These are phyloP conservation scores for Phytopythium montanum DNA, from an alignment of 352 stramenopile species.

Conservation along the genomic window DNA sequence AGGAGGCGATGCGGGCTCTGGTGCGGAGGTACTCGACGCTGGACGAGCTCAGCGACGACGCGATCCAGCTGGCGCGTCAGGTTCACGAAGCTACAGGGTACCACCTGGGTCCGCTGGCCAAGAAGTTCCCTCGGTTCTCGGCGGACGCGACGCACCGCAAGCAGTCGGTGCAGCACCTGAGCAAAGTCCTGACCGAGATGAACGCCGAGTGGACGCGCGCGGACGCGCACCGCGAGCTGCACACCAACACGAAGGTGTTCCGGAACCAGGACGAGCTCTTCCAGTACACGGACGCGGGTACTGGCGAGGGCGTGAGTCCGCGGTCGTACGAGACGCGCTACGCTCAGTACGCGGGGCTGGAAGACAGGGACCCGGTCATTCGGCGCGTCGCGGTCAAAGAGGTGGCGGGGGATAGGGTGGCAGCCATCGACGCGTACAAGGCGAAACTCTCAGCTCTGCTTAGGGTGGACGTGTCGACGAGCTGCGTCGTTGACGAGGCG, in stretches of 20 bases:
- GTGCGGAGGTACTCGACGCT: slow-evolving; percentile 44
- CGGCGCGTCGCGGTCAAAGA: slow-evolving; percentile 1
- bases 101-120: slow-evolving; percentile 33
- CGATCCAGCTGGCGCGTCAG: slow-evolving; percentile 28
- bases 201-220: slow-evolving; percentile 43
- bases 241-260: slow-evolving; percentile 28
- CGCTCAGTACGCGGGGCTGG: slow-evolving; percentile 29
- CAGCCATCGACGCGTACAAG: not conserved
- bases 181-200: slow-evolving; percentile 40
- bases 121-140: slow-evolving; percentile 29
- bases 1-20: slow-evolving; percentile 17
- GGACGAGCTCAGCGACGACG: slow-evolving; percentile 35
- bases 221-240: slow-evolving; percentile 32
- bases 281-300: slow-evolving; percentile 50
- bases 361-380: slow-evolving; percentile 33
- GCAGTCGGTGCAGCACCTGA: slow-evolving; percentile 30
- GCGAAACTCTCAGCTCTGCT: slow-evolving; percentile 17
- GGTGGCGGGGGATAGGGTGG: not conserved
- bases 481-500: slow-evolving; percentile 32
- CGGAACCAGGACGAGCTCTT: slow-evolving; percentile 35
- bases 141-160: slow-evolving; percentile 41
- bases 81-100: slow-evolving; percentile 42
- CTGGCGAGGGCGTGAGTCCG: slow-evolving; percentile 24
- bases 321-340: slow-evolving; percentile 48
- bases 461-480: slow-evolving; percentile 35